Base-by-base conservation (phyloP, 2,329 filamentous ascomycete genomes). In the Phaeosphaeria sp. region DNA sequence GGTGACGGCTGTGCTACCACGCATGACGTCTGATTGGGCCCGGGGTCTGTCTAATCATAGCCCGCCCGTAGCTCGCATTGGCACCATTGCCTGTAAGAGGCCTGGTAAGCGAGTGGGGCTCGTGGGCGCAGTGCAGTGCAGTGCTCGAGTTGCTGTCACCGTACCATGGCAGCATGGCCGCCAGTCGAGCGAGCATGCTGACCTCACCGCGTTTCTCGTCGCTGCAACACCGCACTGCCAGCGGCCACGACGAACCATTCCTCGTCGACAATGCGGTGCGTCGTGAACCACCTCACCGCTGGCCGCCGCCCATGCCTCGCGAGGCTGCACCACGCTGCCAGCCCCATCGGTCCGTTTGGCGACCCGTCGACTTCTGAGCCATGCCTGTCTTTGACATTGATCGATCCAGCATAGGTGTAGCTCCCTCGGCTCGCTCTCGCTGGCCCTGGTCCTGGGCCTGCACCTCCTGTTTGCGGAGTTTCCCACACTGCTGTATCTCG, bases 161-260 rank as follows among this genome's bases (percentile, higher is more conserved):
- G 39, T 25, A n/a, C n/a, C 50, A 52, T 21, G 54, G 58, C 48
- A 33, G 59, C 60, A 65, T 64, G 60, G 59, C 25, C 25, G 25
- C 25, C 25, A 3, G 3, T 36, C n/a, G n/a, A n/a, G n/a, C n/a
- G 30, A 15, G 9, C 6, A 50, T 61, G 71, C 69, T 71, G 60
- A 68, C 68, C 64, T 71, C 71, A 72, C 71, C 70, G 69, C 53
- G 56, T 56, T 58, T 59, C 54, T 56, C 46, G 15, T 46, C 53
- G 51, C 52, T 44, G 49, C 62, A 52, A 60, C 56, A 58, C 52
- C 50, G 41, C 36, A 18, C 50, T 41, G 41, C 50, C 17, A 20
- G 49, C 30, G 5, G 48, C 52, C 39, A 46, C 58, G 50, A 46
- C 50, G 41, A 44, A 48, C 50, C 39, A 46, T 53, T 18, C 30